Conservation (phyloP, 2,329 filamentous ascomycete genomes). For the Pestalotiopsis fici region DNA sequence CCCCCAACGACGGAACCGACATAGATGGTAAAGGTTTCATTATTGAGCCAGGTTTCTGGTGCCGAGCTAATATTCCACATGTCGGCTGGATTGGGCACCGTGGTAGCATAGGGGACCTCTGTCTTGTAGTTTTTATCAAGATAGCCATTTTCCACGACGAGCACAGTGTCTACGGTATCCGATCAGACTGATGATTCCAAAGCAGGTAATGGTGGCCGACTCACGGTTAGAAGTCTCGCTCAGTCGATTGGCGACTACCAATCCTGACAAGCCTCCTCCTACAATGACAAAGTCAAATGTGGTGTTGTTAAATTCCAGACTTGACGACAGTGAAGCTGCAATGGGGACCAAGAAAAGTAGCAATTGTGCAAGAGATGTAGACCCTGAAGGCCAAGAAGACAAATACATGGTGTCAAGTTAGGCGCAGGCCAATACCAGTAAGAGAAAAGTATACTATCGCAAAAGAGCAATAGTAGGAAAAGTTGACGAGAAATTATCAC, state of each 20-base stretch:
- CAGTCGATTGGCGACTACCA: conserved; percentile 15
- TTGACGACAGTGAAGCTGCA: neutral
- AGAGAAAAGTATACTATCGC: neutral
- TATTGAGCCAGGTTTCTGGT: neutral
- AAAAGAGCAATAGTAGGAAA: too few relatives aligned
- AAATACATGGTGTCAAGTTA: neutral
- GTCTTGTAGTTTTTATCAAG: conserved; percentile 3
- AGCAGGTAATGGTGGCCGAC: neutral
- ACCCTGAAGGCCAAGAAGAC: too few relatives aligned
- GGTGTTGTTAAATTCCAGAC: neutral
- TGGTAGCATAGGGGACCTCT: conserved; percentile 9
- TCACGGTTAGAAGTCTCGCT: conserved; percentile 13
- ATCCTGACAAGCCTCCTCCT: conserved; percentile 15
- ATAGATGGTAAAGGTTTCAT: neutral
- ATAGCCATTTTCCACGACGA: conserved; percentile 12
- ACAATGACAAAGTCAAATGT: conserved; percentile 15
- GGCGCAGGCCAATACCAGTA: too few relatives aligned
- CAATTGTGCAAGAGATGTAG: neutral
- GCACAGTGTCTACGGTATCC: neutral
- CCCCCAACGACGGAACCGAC: conserved; percentile 11
- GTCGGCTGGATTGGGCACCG: conserved; percentile 1
- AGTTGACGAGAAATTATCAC: neutral
- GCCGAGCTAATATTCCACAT: conserved; percentile 11
- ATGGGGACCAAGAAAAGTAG: neutral
- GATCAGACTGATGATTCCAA: neutral